Base-by-base conservation (phyloP, 2,329 filamentous ascomycete genomes). In the Salinomyces thailandicus region DNA sequence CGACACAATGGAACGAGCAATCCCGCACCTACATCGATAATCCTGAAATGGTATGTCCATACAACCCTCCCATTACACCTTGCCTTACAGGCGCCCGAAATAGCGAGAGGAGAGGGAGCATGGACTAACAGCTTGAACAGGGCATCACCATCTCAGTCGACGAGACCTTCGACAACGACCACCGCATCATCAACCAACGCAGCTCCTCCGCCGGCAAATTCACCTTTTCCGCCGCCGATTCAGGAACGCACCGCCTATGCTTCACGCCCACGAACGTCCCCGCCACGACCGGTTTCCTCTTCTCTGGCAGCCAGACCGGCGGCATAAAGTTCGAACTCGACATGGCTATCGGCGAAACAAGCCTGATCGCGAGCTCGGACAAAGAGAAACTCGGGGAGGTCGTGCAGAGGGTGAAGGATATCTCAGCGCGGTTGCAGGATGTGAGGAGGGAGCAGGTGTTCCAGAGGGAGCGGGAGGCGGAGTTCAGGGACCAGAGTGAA, bases 401-500 rank as follows among this genome's bases (percentile, higher is more conserved):
- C 51, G 82, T 86, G 43, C 74, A 81, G 62, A 85, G 87, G 56
- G 79, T 96, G 43, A 80, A 79, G 71, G 89, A 95, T 63, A 66
- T 98, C 57, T 95, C 94, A 62, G 75, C 77, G 26, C 73, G 91
- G 43, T 64, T 98, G 60, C 75, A 81, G 57, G 91, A 96, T 62
- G 86, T 98, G 44, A 73, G 85, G 54, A 71, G 87, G 53, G 91
- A 98, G 68, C 91, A 98, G 72, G 77, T 96, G 39, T 96, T 95
- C 68, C 91, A 98, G 63, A 46, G 95, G 84, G 91, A 96, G 72
- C 85, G 91, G 49, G 91, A 98, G 61, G 86, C 86, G 52, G 87
- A 96, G 61, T 98, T 98, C 72, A 77, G 91, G 66, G 91, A 98
- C 64, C 91, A 96, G 64, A 95, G 86, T 52, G 91, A 98, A 64